These are phyloP conservation scores for Neurospora intermedia DNA, from an alignment of 495 filamentous ascomycete species.

Conservation along the genomic window DNA sequence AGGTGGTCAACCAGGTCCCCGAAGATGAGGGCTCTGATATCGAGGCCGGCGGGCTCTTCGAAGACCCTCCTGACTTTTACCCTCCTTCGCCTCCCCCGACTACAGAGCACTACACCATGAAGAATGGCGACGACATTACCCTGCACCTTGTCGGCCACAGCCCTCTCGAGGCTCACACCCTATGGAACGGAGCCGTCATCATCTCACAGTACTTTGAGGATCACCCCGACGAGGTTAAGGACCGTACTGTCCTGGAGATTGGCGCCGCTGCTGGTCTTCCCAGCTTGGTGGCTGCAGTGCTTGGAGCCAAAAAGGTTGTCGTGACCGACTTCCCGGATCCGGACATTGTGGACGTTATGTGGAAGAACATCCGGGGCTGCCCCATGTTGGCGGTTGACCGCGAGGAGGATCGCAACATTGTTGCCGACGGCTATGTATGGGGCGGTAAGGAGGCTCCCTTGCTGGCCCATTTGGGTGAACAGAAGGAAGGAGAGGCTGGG, in stretches of 20 bases:
- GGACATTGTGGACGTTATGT: conserved; percentile 67
- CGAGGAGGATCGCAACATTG: conserved; percentile 24
- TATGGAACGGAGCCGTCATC: conserved; percentile 80
- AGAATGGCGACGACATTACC: conserved; percentile 45
- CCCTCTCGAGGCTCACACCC: conserved; percentile 81
- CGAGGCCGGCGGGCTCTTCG: conserved; percentile 45
- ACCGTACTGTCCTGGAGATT: conserved; percentile 70
- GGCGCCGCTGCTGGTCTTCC: conserved; percentile 85
- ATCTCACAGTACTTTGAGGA: conserved; percentile 68
- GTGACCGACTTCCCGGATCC: conserved; percentile 84
- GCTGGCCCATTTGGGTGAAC: conserved; percentile 34
- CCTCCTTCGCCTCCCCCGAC: conserved; percentile 59
- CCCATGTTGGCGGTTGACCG: conserved; percentile 8
- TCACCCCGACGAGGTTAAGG: conserved; percentile 44
- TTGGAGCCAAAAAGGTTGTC: conserved; percentile 58
- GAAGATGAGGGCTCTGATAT: conserved; percentile 3
- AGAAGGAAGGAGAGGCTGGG: conserved; percentile 10
- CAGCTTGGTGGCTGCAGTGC: conserved; percentile 61
- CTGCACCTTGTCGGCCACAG: conserved; percentile 82
- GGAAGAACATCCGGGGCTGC: conserved; percentile 53
- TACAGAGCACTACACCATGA: conserved; percentile 47
- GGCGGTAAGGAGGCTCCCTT: conserved; percentile 47
- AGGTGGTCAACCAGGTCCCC: not conserved
- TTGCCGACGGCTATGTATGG: conserved; percentile 68
- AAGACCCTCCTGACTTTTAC: conserved; percentile 71